phyloP scores from a whole-genome alignment of 169 alveolate species.

The Besnoitia besnoiti region DNA sequence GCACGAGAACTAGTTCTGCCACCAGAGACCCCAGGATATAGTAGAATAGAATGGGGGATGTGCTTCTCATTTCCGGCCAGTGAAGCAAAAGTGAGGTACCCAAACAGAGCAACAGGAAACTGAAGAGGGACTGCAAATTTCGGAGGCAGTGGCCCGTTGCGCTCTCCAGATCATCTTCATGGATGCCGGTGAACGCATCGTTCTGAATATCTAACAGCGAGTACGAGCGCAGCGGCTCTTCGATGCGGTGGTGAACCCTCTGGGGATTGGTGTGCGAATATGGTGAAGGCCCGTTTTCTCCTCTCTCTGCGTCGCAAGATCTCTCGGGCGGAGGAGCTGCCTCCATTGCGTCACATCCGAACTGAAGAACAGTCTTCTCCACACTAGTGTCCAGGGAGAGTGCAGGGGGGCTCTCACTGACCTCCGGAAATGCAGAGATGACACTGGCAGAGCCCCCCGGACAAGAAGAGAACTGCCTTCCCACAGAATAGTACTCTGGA shows the following conservation, averaged over 20 bases:
- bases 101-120: constrained; percentile 25
- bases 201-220: constrained; percentile 47
- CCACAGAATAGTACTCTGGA: too few species aligned
- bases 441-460: too few species aligned
- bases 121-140: constrained; percentile 29
- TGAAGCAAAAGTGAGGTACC: constrained; percentile 39
- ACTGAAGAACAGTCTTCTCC: not conserved
- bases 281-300: not conserved
- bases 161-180: constrained; percentile 61
- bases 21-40: constrained; percentile 40
- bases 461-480: too few species aligned
- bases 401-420: too few species aligned
- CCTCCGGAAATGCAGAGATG: too few species aligned
- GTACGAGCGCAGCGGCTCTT: constrained; percentile 39
- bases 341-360: not conserved
- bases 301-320: not conserved
- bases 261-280: not conserved
- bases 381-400: not conserved
- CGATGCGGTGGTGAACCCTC: not conserved
- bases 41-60: constrained; percentile 49
- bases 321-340: not conserved
- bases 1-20: constrained; percentile 42
- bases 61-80: constrained; percentile 47
- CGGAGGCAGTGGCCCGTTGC: constrained; percentile 35
- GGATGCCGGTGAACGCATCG: constrained; percentile 63